Percentiles rank a stretch among this genome's conserved stretches.
These are phyloP conservation scores for Penicillium roqueforti DNA, from an alignment of 495 filamentous ascomycete species.

Conservation along the genomic window DNA sequence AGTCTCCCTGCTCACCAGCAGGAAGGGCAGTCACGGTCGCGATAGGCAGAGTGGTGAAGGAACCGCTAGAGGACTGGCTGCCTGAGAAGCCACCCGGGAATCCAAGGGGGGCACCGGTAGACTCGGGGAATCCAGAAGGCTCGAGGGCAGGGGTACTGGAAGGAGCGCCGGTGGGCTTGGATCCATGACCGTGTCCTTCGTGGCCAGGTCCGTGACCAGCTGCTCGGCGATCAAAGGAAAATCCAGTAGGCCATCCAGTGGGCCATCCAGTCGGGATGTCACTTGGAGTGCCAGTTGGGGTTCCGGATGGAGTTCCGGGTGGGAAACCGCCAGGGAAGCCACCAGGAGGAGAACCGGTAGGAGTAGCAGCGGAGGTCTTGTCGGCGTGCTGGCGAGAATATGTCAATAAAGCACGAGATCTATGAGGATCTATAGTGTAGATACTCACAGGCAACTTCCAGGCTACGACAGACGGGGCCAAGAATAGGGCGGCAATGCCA, in stretches of 20 bases:
- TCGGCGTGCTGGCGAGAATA: background rate
- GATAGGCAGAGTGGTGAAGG: constrained; percentile 1
- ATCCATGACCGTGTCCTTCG: background rate
- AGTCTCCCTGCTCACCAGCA: constrained; percentile 5
- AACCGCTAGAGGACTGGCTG: background rate
- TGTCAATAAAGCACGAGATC: background rate
- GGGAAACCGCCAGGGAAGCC: constrained; percentile 11
- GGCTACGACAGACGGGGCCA: constrained; percentile 23
- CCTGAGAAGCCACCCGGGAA: constrained; percentile 6
- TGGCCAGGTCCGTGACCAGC: background rate
- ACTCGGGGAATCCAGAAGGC: constrained; percentile 5
- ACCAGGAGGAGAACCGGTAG: constrained; percentile 4
- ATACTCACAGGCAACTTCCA: constrained; percentile 14
- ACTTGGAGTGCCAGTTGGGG: background rate
- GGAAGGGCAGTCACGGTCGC: constrained; percentile 3
- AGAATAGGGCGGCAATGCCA: constrained; percentile 25
- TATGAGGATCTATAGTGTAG: background rate
- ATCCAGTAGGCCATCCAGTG: background rate
- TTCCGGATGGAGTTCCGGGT: background rate
- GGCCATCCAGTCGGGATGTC: background rate
- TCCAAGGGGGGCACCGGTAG: constrained; percentile 6
- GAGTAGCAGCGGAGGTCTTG: constrained; percentile 4
- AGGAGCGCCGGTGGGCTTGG: background rate
- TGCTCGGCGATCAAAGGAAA: background rate
- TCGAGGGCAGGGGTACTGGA: background rate